These are phyloP conservation scores for Inga leiocalycina DNA, from an alignment of 306 rosid genomes.

Conservation along the genomic window DNA sequence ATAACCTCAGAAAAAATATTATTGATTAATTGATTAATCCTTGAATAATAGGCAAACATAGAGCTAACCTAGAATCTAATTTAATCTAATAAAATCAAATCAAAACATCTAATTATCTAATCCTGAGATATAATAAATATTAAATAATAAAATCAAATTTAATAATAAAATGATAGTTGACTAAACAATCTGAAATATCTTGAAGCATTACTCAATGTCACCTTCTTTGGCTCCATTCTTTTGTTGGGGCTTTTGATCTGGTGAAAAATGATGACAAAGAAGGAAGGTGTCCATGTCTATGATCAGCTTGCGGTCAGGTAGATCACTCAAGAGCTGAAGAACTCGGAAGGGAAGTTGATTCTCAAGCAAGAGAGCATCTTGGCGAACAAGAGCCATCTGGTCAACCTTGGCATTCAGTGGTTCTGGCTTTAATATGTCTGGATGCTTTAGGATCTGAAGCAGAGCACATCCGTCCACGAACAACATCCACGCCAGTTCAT, in stretches of 20 bases:
- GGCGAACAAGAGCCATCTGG: neutral
- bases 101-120: no score
- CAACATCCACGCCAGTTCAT: neutral
- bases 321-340: neutral
- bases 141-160: no score
- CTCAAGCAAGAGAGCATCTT: neutral
- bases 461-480: constrained; percentile 7
- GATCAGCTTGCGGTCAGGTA: fast-evolving
- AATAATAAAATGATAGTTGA: no score
- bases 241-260: no score
- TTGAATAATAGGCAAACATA: no score
- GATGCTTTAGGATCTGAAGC: neutral
- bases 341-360: neutral
- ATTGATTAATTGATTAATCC: no score
- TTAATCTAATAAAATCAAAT: no score
- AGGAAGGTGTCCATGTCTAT: neutral
- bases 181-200: no score
- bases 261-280: neutral
- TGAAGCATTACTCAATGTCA: neutral
- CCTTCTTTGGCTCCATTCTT: neutral
- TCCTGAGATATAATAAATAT: no score
- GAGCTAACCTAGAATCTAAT: no score
- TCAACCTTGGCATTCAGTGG: neutral
- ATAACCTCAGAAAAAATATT: no score
- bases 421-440: neutral